A percentile compares a stretch with the other conserved stretches of the same genome.
Conservation (phyloP, 73 alveolate species). For the Uronychia binucleata region DNA sequence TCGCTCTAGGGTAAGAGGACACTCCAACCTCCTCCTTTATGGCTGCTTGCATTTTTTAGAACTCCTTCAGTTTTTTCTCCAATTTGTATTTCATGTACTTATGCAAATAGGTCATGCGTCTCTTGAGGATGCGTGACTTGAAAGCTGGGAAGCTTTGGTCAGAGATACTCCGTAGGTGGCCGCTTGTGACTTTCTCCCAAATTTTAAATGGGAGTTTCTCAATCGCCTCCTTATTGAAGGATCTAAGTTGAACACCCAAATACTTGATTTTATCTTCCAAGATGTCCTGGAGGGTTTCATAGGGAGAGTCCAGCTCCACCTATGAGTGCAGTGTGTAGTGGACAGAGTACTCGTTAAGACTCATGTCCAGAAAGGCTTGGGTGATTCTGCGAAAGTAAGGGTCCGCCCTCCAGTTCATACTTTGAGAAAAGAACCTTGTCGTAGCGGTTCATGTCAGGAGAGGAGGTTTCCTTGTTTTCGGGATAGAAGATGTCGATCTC, state of each 20-base stretch:
- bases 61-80: conserved; percentile 10
- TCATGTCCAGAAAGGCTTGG: conserved; percentile 7
- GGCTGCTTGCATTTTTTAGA: not conserved
- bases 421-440: not conserved
- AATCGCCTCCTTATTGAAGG: not conserved
- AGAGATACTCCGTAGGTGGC: not conserved
- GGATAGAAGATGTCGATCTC: conserved; percentile 6
- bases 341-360: conserved; percentile 32
- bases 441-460: not conserved
- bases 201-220: conserved; percentile 18
- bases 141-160: not conserved
- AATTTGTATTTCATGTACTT: conserved; percentile 13
- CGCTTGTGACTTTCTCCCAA: conserved; percentile 8
- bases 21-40: not conserved
- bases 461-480: too few relatives aligned
- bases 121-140: not conserved
- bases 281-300: not conserved
- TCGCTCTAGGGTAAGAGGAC: not conserved
- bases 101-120: not conserved
- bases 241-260: not conserved
- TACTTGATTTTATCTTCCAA: not conserved
- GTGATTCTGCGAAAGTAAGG: too few relatives aligned
- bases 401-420: not conserved
- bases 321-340: conserved; percentile 21
- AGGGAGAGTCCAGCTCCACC: conserved; percentile 10